Evolutionary conservation across 2,329 filamentous ascomycete genomes (phyloP), one percentile per base, ranked within the genome.

Genomic region (Ceratocystis cacaofunesta): DNA sequence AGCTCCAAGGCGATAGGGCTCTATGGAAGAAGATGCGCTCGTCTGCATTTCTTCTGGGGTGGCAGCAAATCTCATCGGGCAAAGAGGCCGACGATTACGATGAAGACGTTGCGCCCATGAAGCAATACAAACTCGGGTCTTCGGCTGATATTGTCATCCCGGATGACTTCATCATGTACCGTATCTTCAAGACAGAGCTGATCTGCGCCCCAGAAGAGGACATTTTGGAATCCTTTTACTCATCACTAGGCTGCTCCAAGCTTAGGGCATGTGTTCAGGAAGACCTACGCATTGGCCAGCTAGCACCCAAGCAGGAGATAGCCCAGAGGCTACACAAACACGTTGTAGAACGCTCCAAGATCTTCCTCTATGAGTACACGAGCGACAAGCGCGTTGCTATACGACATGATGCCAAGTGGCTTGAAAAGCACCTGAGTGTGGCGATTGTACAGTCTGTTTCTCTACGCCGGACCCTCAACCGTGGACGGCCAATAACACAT

Each of bases 121-220:
- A 85, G 69, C 87, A 92, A 69, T 96, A 88, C 75, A 87, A 89
- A 69, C 82, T 99, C 46, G 86, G 87, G 0, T 78, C 82, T 43
- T 86, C 92, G 1, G 79, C 77, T 62, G 80, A 88, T 64, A 88
- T 94, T 70, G 86, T 94, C 52, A 82, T 95, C 65, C 78, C 92
- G 10, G 90, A 96, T 72, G 92, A 97, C 71, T 92, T 94, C 70
- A 88, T 90, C 70, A 91, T 88, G 71, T 96, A 92, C 73, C 86
- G 87, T 43, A 79, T 94, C 1, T 99, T 99, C 79, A 92, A 92
- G 72, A 84, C 90, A 63, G 84, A 85, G 68, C 79, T 99, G 36
- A 81, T 95, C 32, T 91, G 88, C 68, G 91, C 92, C 0, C 95
- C 94, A 0, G 89, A 96, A 73, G 94, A 99, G 72, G 94, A 97